Percentiles rank a stretch among this genome's conserved stretches.
Evolutionary conservation across 306 rosid genomes (phyloP).

Genomic region (Acmispon strigosus): DNA sequence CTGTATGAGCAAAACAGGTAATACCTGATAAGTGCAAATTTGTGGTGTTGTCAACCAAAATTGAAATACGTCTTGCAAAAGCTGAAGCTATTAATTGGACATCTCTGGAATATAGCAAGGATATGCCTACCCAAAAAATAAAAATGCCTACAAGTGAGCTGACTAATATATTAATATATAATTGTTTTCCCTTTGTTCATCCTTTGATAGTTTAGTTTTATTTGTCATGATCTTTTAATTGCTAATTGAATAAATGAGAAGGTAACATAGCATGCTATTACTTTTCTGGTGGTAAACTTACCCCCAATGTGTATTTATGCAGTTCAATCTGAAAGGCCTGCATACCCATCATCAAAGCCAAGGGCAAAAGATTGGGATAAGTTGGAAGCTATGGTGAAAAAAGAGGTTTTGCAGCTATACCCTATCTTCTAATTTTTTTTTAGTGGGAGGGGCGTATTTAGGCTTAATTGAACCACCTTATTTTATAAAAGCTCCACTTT

Average conservation of each 20-base stretch:
- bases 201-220: not conserved
- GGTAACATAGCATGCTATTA: not conserved
- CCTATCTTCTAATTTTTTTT: not conserved
- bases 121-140: conserved; percentile 30
- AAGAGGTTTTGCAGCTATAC: conserved; percentile 47
- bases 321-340: conserved; percentile 58
- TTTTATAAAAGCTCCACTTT: conserved; percentile 9
- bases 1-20: conserved; percentile 51
- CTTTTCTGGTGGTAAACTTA: not conserved
- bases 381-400: conserved; percentile 84
- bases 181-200: not conserved
- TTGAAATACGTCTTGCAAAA: conserved; percentile 84
- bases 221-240: not conserved
- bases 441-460: not conserved
- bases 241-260: not conserved
- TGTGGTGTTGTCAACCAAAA: conserved; percentile 63
- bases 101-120: conserved; percentile 67
- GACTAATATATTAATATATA: not conserved
- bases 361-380: conserved; percentile 77
- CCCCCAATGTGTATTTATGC: not conserved
- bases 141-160: conserved; percentile 38
- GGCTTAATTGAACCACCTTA: not conserved
- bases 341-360: conserved; percentile 82
- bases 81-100: conserved; percentile 66
- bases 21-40: conserved; percentile 60